A percentile compares a stretch with the other conserved stretches of the same genome.
Evolutionary conservation across 352 stramenopile genomes (phyloP).

Genomic region (Phytophthora constricta): DNA sequence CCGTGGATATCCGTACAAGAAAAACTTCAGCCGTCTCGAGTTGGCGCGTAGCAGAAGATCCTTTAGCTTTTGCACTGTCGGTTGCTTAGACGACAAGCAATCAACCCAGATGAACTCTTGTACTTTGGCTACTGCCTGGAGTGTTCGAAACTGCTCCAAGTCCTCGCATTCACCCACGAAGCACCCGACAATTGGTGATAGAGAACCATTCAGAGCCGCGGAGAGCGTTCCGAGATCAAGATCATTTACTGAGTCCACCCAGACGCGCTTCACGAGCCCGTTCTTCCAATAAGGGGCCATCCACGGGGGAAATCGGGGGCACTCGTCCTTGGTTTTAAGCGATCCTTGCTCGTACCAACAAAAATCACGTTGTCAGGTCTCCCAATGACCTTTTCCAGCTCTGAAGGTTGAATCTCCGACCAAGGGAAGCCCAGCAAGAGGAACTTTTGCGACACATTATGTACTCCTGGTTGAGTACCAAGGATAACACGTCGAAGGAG

Average conservation of each 20-base stretch:
- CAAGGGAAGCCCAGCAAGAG: conserved; percentile 56
- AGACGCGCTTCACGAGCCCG: conserved; percentile 25
- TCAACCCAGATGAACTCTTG: conserved; percentile 43
- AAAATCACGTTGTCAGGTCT: conserved; percentile 23
- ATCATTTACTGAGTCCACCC: conserved; percentile 18
- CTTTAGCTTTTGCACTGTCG: conserved; percentile 23
- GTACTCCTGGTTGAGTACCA: conserved; percentile 11
- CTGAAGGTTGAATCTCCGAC: conserved; percentile 24
- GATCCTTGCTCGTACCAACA: too few relatives aligned
- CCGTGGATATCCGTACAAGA: conserved; percentile 44
- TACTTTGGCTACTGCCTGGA: conserved; percentile 23
- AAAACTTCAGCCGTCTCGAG: conserved; percentile 33
- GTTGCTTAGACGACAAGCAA: not conserved
- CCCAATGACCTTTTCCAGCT: conserved; percentile 43
- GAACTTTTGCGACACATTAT: conserved; percentile 38
- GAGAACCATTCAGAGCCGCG: conserved; percentile 1
- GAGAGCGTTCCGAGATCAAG: not conserved
- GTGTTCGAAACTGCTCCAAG: conserved; percentile 11
- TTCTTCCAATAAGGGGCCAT: conserved; percentile 24
- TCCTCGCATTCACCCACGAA: conserved; percentile 32
- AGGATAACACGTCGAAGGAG: conserved; percentile 34
- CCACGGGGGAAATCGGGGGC: conserved; percentile 16
- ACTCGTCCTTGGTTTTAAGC: too few relatives aligned
- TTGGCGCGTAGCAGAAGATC: conserved; percentile 30
- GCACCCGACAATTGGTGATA: conserved; percentile 38